Evolutionary conservation across 768 basidiomycete species (phyloP).

Genomic region (Butyriboletus loyo): DNA sequence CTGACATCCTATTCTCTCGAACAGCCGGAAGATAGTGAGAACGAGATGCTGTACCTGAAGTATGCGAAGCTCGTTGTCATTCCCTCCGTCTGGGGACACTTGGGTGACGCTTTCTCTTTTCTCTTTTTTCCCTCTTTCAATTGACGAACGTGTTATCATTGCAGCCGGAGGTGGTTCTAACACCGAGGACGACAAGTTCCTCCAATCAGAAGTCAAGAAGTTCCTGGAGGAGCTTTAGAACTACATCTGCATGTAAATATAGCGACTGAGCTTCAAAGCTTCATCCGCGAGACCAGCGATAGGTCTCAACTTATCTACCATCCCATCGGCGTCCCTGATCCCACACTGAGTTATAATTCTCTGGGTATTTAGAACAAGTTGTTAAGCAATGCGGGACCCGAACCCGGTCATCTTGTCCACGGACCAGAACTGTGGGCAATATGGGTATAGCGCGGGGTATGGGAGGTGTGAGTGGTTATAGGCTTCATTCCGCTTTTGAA

Average conservation of each 20-base stretch:
- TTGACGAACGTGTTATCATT: constrained; percentile 1
- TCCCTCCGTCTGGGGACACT: constrained; percentile 55
- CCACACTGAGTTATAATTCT: not conserved
- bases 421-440: not conserved
- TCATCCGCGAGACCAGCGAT: not conserved
- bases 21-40: constrained; percentile 53
- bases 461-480: not conserved
- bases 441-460: not conserved
- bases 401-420: not conserved
- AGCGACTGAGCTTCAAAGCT: not conserved
- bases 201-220: constrained; percentile 40
- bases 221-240: constrained; percentile 40
- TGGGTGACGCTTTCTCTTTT: constrained; percentile 33
- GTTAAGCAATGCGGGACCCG: not conserved
- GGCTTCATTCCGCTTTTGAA: not conserved
- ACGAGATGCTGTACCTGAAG: constrained; percentile 41
- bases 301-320: not conserved
- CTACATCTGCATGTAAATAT: not conserved
- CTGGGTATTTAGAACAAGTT: not conserved
- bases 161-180: constrained; percentile 46
- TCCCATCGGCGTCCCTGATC: not conserved
- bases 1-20: not conserved
- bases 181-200: constrained; percentile 38
- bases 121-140: not conserved
- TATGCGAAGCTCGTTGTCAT: constrained; percentile 48